A percentile compares a stretch with the other conserved stretches of the same genome.
phyloP scores from a whole-genome alignment of 305 asterid species.

The Solanum hybrid region DNA sequence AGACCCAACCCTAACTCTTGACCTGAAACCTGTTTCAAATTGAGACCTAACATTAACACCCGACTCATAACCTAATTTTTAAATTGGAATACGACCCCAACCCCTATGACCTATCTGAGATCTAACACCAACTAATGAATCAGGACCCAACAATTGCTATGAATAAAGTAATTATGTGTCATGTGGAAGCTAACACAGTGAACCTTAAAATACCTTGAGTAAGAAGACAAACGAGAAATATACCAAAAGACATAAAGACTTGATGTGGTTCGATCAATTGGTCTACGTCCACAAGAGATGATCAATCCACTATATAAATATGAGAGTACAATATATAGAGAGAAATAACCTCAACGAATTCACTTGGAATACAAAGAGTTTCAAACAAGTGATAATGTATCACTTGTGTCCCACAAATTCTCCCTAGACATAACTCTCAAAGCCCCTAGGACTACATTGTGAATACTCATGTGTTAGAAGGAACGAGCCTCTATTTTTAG shows the following conservation, averaged over 20 bases:
- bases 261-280: neutral
- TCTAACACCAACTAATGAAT: no score
- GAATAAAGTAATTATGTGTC: no score
- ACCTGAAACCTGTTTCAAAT: no score
- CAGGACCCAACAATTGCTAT: no score
- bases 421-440: neutral
- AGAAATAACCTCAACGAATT: neutral
- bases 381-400: neutral
- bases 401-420: neutral
- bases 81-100: no score
- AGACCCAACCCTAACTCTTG: no score
- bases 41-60: no score
- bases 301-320: neutral
- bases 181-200: no score
- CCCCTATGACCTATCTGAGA: no score
- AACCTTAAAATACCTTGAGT: neutral
- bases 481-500: neutral
- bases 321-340: neutral
- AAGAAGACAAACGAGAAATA: neutral
- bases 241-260: neutral
- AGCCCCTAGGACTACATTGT: neutral
- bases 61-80: no score
- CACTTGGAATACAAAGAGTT: neutral
- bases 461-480: neutral
- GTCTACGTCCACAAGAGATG: neutral